Base-by-base conservation (phyloP, 371 early-diverging fungal species). In the Haplosporangium sp. region DNA sequence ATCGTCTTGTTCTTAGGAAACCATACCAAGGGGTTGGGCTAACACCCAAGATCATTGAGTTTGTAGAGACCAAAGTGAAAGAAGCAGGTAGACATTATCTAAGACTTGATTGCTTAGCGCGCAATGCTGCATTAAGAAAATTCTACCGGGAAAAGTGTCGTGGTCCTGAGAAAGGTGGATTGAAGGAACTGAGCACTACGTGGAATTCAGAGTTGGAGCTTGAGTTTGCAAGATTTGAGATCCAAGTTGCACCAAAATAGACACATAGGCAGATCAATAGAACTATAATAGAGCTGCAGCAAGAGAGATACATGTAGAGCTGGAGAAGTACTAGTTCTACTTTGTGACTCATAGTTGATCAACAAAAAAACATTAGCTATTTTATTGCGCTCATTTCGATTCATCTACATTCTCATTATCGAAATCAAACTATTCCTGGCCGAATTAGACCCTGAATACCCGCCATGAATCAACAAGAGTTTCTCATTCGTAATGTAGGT, bases 401-500 rank as follows among this genome's bases (percentile, higher is more conserved):
- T 44, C 44, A 44, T 44, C 6, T 44, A 44, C 13, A 44, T 44
- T 44, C 11, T 4, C 4, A 44, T 27, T 27, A 27, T 27, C 27
- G 27, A 27, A 27, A 27, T 27, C 27, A 27, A 27, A 27, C 27
- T 27, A 27, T 27, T 27, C 27, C 27, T 27, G 27, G 27, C 27
- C 27, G 27, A 15, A 52, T n/a, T n/a, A n/a, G 13, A 52, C 1
- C 4, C 13, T 3, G 2, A n/a, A 19, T 37, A 35, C 1, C 1
- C 15, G 38, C 40, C 40, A 74, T 73, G 68, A 58, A 45, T 4
- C 58, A 67, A 8, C 65, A 45, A 17, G 72, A 67, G 6, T 76
- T 76, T 42, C 60, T 64, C 42, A 76, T 76, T 52, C 71, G 77
- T 50, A 76, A 76, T 64, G 77, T 76, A 53, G 63, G 71, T n/a